Base-by-base conservation (phyloP, 192 early-diverging fungal genomes). In the Linnemannia schmuckeri region DNA sequence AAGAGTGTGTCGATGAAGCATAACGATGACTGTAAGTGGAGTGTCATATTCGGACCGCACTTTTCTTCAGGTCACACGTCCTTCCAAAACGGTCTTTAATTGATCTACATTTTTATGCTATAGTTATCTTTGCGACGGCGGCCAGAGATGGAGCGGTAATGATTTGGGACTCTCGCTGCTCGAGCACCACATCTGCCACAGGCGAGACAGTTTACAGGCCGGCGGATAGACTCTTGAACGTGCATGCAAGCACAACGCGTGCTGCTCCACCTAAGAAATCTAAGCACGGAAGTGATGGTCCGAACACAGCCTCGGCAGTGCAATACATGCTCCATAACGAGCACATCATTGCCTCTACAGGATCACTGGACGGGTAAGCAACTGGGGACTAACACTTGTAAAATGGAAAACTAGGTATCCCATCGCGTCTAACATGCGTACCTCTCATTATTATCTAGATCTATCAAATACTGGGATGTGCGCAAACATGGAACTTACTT, bases 381-480 rank as follows among this genome's bases (percentile, higher is more conserved):
- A 7, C 13, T 66, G 10, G 55, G 8, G 55, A 27, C 54, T 7
- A 57, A 6, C 1, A 57, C 8, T 27, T 57, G n/a, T 33, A 13
- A 33, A 13, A 10, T n/a, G 2, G n/a, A 27, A 15, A 30, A 15
- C 27, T 24, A 12, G 0, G 0, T 66, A 66, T 66, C 30, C 10
- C 24, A 6, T 2, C 9, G 10, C 24, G 18, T 6, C 37, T 42
- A 41, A 44, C 24, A 17, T 33, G 9, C 9, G 3, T 33, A 6
- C 44, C 22, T 9, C 18, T 52, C 12, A 69, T 2, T 20, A 6
- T 3, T 33, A 33, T 4, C 3, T 75, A 83, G 94, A 27, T 82
- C 92, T 37, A 88, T 98, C 42, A 96, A 95, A 85, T 91, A 94
- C 46, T 98, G 97, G 97, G 97, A 98, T 82, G 88, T 95, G 73